Percentiles rank a stretch among this genome's conserved stretches.
These are phyloP conservation scores for Dendrobium catenatum DNA, from an alignment of 106 monocot genomes.

Conservation along the genomic window DNA sequence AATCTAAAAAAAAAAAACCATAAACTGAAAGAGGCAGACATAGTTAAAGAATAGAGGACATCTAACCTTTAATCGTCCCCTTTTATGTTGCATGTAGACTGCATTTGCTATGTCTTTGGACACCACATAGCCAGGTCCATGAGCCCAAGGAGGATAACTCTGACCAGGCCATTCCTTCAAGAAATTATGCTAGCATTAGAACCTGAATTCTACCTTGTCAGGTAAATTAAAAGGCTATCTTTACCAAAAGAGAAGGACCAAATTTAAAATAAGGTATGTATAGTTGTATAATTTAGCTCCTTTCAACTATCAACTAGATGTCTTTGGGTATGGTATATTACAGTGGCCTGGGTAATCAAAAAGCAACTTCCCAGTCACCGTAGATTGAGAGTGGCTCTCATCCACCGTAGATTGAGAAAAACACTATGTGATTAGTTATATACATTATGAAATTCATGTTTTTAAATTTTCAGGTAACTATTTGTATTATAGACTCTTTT, in stretches of 20 bases:
- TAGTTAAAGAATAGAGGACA: not conserved
- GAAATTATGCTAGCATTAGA: not conserved
- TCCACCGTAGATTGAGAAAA: no score
- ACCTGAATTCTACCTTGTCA: not conserved
- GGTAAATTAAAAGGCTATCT: not conserved
- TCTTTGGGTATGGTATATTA: no score
- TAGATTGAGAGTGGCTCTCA: no score
- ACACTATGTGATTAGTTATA: not conserved
- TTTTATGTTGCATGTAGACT: constrained; percentile 53
- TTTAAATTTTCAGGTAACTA: no score
- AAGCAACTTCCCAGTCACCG: no score
- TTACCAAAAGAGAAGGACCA: no score
- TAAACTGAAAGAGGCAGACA: not conserved
- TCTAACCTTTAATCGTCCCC: constrained; percentile 54
- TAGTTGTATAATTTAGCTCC: no score
- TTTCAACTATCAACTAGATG: no score
- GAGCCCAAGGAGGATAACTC: constrained; percentile 95
- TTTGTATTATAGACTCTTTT: no score
- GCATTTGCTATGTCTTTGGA: constrained; percentile 68
- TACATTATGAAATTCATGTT: not conserved
- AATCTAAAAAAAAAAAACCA: not conserved
- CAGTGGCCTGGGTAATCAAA: no score
- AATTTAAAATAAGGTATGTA: no score
- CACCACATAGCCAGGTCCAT: constrained; percentile 95
- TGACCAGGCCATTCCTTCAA: constrained; percentile 86